These are phyloP conservation scores for Dactylellina sp. DNA, from an alignment of 2,329 filamentous ascomycete species.

Conservation along the genomic window DNA sequence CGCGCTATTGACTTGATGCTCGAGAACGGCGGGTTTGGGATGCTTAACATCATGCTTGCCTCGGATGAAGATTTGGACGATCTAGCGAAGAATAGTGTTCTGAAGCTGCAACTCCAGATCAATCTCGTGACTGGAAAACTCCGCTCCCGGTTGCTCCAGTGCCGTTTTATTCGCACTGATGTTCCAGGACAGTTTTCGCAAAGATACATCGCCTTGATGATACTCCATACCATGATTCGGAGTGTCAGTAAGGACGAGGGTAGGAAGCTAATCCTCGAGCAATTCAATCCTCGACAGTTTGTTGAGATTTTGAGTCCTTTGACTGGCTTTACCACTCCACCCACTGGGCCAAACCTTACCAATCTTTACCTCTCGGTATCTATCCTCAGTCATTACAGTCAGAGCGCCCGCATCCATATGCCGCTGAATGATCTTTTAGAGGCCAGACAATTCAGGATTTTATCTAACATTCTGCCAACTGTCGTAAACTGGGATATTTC, in stretches of 20 bases:
- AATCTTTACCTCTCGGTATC: constrained; percentile 16
- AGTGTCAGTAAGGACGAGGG: constrained; percentile 52
- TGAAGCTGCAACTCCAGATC: constrained; percentile 48
- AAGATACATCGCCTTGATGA: constrained; percentile 50
- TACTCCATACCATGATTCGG: constrained; percentile 46
- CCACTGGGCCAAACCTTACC: constrained; percentile 15
- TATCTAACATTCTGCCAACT: constrained; percentile 58
- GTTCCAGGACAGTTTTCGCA: constrained; percentile 45
- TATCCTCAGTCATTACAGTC: constrained; percentile 43
- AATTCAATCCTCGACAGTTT: constrained; percentile 43
- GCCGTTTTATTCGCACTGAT: constrained; percentile 41
- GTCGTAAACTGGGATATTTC: constrained; percentile 34
- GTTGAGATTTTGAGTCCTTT: constrained; percentile 46
- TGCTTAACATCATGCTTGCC: constrained; percentile 44
- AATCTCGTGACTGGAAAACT: constrained; percentile 39
- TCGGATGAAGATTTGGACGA: constrained; percentile 49
- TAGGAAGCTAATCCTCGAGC: constrained; percentile 37
- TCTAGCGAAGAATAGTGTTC: constrained; percentile 50
- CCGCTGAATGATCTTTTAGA: constrained; percentile 59
- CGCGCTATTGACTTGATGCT: constrained; percentile 44
- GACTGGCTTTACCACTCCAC: constrained; percentile 15
- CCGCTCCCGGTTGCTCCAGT: constrained; percentile 37
- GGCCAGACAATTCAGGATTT: constrained; percentile 59
- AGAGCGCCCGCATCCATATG: constrained; percentile 55
- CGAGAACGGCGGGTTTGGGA: constrained; percentile 44